These are phyloP conservation scores for Komagataella phaffii DNA, from an alignment of 805 yeast genomes.

Conservation along the genomic window DNA sequence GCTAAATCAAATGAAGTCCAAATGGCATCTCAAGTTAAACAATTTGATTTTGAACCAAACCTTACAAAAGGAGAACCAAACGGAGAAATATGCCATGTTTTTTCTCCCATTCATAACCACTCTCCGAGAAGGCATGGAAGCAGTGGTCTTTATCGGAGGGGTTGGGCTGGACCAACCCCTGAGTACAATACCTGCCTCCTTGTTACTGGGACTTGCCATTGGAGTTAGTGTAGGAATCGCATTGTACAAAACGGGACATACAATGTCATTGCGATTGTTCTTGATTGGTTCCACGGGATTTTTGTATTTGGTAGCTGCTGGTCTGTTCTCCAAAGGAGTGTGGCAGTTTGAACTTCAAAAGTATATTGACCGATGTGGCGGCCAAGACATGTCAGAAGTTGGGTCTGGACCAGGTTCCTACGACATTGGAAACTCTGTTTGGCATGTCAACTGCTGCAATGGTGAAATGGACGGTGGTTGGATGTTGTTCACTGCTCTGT, in stretches of 20 bases:
- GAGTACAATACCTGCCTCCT: constrained; percentile 16
- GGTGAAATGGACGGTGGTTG: constrained; percentile 33
- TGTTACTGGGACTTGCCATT: constrained; percentile 18
- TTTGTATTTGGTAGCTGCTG: constrained; percentile 31
- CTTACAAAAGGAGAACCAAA: background rate
- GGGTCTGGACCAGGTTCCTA: constrained; percentile 37
- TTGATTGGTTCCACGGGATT: constrained; percentile 27
- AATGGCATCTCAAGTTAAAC: constrained; percentile 27
- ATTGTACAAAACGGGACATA: constrained; percentile 28
- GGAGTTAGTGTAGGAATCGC: constrained; percentile 24
- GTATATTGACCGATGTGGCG: constrained; percentile 26
- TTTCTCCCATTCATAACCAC: constrained; percentile 82
- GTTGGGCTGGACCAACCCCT: constrained; percentile 53
- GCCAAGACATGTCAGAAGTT: constrained; percentile 31
- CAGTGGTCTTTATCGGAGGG: constrained; percentile 93
- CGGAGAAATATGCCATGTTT: constrained; percentile 67
- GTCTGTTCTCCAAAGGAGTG: constrained; percentile 29
- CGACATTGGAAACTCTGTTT: constrained; percentile 27
- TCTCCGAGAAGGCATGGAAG: constrained; percentile 94
- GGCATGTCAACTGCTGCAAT: constrained; percentile 39
- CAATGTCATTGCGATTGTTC: constrained; percentile 27
- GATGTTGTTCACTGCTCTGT: constrained; percentile 31
- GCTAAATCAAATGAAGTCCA: constrained; percentile 28
- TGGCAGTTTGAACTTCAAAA: constrained; percentile 32
- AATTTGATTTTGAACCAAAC: constrained; percentile 3